These are phyloP conservation scores for Lentinula guzmanii DNA, from an alignment of 768 basidiomycete genomes.

Conservation along the genomic window DNA sequence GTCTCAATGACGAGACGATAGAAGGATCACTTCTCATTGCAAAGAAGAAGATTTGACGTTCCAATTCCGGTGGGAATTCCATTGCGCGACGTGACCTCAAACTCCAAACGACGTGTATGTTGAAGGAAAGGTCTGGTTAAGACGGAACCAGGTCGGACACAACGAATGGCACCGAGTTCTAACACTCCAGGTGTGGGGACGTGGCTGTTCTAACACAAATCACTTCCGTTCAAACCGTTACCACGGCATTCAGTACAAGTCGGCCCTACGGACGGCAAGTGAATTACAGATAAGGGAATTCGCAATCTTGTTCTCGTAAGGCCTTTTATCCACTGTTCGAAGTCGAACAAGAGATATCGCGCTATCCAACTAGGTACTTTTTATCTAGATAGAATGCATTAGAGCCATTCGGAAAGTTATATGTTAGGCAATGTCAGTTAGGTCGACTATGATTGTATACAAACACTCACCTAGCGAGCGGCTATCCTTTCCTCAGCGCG, in stretches of 20 bases:
- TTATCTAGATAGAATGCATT: too few relatives aligned
- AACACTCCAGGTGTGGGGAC: neutral
- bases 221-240: neutral
- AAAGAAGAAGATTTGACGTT: neutral
- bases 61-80: conserved; percentile 4
- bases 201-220: neutral
- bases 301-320: neutral
- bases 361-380: too few relatives aligned
- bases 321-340: neutral
- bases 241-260: neutral
- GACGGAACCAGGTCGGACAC: too few relatives aligned
- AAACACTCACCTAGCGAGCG: neutral
- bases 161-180: too few relatives aligned
- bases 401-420: too few relatives aligned
- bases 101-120: neutral
- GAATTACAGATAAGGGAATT: neutral
- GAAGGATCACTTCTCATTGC: conserved; percentile 3
- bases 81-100: neutral
- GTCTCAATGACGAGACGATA: conserved; percentile 1
- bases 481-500: neutral
- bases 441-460: neutral
- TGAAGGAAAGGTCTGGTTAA: neutral
- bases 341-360: too few relatives aligned
- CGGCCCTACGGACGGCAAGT: neutral
- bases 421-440: too few relatives aligned